Percentiles rank a stretch among this genome's conserved stretches.
These are phyloP conservation scores for Ambrosia artemisiifolia DNA, from an alignment of 129 eudicot genomes.

Conservation along the genomic window DNA sequence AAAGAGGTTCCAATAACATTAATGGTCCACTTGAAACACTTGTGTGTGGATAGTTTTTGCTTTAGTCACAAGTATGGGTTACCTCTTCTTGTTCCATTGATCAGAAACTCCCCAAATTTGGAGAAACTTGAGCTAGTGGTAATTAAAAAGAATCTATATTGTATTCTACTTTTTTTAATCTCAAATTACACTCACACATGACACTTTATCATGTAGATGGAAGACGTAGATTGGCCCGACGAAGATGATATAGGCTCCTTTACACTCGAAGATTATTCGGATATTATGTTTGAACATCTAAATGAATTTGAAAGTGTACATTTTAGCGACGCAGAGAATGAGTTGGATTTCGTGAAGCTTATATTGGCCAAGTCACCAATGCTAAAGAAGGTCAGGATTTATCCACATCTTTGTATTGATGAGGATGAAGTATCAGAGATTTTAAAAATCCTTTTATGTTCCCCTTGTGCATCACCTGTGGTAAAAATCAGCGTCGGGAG, in stretches of 20 bases:
- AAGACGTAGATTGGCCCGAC: neutral
- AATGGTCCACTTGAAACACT: neutral
- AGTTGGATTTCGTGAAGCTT: constrained; percentile 3
- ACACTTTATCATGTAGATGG: neutral
- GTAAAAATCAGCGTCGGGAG: neutral
- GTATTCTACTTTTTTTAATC: neutral
- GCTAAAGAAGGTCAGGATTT: neutral
- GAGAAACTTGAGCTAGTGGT: constrained; percentile 11
- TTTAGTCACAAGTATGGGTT: neutral
- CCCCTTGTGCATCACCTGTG: neutral
- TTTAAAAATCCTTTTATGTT: neutral
- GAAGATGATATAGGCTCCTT: neutral
- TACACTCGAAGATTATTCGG: neutral
- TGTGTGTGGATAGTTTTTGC: neutral
- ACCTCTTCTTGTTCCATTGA: neutral
- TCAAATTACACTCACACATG: neutral
- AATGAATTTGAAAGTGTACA: neutral
- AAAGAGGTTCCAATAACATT: neutral
- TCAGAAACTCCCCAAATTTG: constrained; percentile 5
- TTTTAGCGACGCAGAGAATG: neutral
- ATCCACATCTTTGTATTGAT: no score
- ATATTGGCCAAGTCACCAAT: constrained; percentile 12
- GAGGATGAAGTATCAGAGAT: neutral
- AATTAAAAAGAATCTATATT: neutral
- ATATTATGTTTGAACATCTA: constrained; percentile 6